Base-by-base conservation (phyloP, 1,284 basidiomycete genomes). In the Ustilago curta region DNA sequence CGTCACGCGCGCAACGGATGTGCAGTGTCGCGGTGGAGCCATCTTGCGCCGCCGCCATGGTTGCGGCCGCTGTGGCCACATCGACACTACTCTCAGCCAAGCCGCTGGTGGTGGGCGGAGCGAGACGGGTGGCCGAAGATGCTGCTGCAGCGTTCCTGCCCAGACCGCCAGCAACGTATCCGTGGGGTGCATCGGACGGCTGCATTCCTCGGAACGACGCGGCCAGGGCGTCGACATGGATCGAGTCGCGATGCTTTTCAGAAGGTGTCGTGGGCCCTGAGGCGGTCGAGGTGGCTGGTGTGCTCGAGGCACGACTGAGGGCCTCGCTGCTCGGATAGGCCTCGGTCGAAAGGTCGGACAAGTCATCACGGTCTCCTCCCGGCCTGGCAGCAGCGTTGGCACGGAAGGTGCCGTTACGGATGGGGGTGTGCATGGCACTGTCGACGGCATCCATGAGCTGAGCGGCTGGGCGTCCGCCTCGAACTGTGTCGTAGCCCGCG, bases 401-500 rank as follows among this genome's bases (percentile, higher is more conserved):
- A 9, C 65, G 66, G 8, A 63, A 47, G n/a, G 59, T 70, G 43
- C 61, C 58, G 32, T 64, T 59, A 32, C 71, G 71, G 27, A 55
- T 25, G 0, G 71, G 71, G 4, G 71, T 74, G 48, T 74, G 61
- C 55, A 74, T 60, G 1, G 59, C 61, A 27, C 71, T 75, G 39
- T 78, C 75, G 25, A 81, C 77, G 11, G 76, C 72, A 23, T 53
- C 40, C 78, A 74, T 76, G 49, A 80, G 49, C 74, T 78, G 51
- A 64, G 71, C 48, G 42, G 68, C 58, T 49, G 76, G 57, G 75
- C 81, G 69, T 40, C 80, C 70, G 18, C 79, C 77, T 60, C 68
- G 49, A 7, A 77, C 68, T 21, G 70, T 82, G 71, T 70, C 74
- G 51, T 80, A 73, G 50, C 79, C 83, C 37, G 78, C 82, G 12